Evolutionary conservation across 1,284 basidiomycete genomes (phyloP).

Genomic region (Rhizoctonia solani): DNA sequence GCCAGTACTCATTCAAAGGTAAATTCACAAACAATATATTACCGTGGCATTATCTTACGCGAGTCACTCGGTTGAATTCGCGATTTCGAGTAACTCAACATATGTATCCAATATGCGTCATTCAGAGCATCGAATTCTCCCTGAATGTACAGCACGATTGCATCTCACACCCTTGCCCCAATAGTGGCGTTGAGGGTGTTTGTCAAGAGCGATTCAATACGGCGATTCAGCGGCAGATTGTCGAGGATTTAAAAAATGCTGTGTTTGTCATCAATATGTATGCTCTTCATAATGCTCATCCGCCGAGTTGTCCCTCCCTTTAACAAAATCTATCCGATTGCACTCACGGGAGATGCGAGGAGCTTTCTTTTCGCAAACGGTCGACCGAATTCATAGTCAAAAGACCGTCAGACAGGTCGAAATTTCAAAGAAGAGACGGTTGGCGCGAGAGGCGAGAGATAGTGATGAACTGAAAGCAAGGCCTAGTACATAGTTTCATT

Average conservation of each 20-base stretch:
- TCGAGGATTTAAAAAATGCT: constrained; percentile 41
- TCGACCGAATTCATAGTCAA: too few relatives aligned
- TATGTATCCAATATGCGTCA: too few relatives aligned
- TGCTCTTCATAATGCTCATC: constrained; percentile 47
- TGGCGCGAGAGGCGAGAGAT: too few relatives aligned
- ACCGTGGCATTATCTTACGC: not conserved
- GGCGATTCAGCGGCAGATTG: constrained; percentile 37
- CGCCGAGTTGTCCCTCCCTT: constrained; percentile 47
- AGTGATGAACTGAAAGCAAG: too few relatives aligned
- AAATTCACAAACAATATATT: not conserved
- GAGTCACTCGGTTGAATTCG: too few relatives aligned
- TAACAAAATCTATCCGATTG: constrained; percentile 27
- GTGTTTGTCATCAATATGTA: constrained; percentile 45
- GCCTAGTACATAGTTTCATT: too few relatives aligned
- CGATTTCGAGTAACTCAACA: too few relatives aligned
- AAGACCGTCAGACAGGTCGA: too few relatives aligned
- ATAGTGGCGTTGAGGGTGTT: constrained; percentile 39
- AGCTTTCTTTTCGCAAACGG: too few relatives aligned
- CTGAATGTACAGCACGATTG: constrained; percentile 38
- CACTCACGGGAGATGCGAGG: too few relatives aligned
- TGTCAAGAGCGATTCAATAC: constrained; percentile 45
- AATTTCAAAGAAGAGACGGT: too few relatives aligned
- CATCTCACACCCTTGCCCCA: constrained; percentile 33
- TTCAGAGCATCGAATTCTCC: too few relatives aligned
- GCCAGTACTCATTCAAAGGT: not conserved